phyloP scores from a whole-genome alignment of 768 basidiomycete species.

The Suillus americanus region DNA sequence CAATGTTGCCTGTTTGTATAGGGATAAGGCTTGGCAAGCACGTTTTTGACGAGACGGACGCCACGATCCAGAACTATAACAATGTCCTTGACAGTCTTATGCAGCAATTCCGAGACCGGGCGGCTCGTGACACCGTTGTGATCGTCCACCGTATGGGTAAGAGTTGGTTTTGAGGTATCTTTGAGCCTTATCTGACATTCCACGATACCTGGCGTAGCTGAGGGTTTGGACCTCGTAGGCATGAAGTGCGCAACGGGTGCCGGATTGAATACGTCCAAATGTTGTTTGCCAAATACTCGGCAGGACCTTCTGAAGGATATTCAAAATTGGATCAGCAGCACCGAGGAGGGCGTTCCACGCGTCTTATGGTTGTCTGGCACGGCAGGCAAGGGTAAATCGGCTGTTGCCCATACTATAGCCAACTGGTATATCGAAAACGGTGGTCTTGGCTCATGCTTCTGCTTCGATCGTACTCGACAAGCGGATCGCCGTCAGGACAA shows the following conservation, averaged over 20 bases:
- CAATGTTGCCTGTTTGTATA: neutral
- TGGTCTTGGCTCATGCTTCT: conserved; percentile 16
- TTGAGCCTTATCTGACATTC: neutral
- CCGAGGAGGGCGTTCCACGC: neutral
- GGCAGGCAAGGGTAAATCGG: conserved; percentile 20
- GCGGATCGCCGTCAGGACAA: neutral
- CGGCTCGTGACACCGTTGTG: neutral
- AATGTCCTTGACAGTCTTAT: conserved; percentile 2
- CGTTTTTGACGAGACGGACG: neutral
- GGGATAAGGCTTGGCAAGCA: conserved; percentile 5
- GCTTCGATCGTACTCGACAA: conserved; percentile 13
- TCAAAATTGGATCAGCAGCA: conserved; percentile 13
- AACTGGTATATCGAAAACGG: conserved; percentile 6
- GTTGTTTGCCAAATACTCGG: conserved; percentile 16
- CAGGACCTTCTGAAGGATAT: conserved; percentile 14
- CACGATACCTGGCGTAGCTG: neutral
- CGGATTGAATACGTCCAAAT: neutral
- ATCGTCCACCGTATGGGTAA: neutral
- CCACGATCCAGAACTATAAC: neutral
- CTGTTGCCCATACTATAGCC: conserved; percentile 18
- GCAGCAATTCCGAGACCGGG: conserved; percentile 4
- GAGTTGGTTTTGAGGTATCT: neutral
- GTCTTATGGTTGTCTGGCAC: conserved; percentile 15
- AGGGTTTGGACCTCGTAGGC: neutral
- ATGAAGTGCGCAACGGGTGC: neutral